Conservation (phyloP, 2,329 filamentous ascomycete species). For the Pseudocercospora vitis region DNA sequence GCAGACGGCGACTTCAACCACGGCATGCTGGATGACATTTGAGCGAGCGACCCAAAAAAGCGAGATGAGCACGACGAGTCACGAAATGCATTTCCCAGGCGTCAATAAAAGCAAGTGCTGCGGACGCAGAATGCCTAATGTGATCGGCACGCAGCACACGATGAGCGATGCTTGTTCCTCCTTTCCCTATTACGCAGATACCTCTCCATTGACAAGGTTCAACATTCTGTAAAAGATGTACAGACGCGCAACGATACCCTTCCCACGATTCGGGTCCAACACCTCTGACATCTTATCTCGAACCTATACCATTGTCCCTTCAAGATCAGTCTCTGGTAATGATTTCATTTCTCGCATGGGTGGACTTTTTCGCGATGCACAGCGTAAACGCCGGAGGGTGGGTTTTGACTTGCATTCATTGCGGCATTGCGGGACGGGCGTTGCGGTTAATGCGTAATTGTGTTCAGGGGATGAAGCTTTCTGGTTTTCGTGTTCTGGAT, state of each 20-base stretch:
- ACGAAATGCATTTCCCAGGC: conserved; percentile 21
- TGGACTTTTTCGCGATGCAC: conserved; percentile 8
- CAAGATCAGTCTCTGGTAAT: background rate
- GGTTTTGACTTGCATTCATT: background rate
- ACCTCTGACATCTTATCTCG: conserved; percentile 3
- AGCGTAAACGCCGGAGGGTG: conserved; percentile 14
- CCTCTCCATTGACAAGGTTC: background rate
- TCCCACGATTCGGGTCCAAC: conserved; percentile 2
- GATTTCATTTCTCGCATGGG: background rate
- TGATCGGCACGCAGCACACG: conserved; percentile 7
- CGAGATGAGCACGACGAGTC: conserved; percentile 14
- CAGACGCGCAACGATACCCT: conserved; percentile 11
- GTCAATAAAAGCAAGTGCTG: conserved; percentile 25
- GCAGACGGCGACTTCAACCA: conserved; percentile 50
- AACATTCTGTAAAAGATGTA: conserved; percentile 19
- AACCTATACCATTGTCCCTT: background rate
- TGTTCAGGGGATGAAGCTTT: background rate
- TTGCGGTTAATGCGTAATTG: conserved; percentile 18
- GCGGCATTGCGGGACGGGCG: conserved; percentile 16
- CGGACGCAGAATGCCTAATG: conserved; percentile 18
- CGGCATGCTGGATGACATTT: conserved; percentile 43
- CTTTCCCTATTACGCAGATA: conserved; percentile 6
- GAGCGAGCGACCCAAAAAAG: conserved; percentile 11
- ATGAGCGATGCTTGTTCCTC: conserved; percentile 11
- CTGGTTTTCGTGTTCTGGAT: background rate